Base-by-base conservation (phyloP, 2,329 filamentous ascomycete species). In the Microdochium paspali region DNA sequence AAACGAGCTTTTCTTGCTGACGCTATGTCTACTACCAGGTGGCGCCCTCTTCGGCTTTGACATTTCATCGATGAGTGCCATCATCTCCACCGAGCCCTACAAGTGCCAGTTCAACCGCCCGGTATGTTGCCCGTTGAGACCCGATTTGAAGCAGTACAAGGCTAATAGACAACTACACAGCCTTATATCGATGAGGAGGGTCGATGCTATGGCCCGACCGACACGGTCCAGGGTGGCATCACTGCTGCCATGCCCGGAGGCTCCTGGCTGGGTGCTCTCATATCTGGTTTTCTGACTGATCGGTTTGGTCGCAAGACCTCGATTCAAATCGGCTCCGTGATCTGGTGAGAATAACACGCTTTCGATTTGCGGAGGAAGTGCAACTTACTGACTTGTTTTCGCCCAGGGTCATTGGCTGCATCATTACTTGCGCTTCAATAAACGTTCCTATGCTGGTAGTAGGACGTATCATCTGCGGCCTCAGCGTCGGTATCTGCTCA, bases 401-500 rank as follows among this genome's bases (percentile, higher is more conserved):
- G 9, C 31, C 6, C 32, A 76, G 73, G 72, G 51, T 73, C 3
- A 52, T 77, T 47, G 74, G 74, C 3, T 76, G 71, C 2, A 63
- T 68, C 46, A 57, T 77, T 45, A 60, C 63, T 31, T 69, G 65
- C 48, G 72, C 72, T 24, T 59, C 71, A 1, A 65, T 71, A 44
- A 70, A 72, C 55, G 70, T 73, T 46, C 66, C 65, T 28, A 74
- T 74, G 84, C 71, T 89, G 21, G 76, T 84, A 44, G 79, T 77
- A 24, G 83, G 84, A 44, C 83, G 84, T 56, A 62, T 85, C 61
- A 79, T 89, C 67, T 86, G 86, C 65, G 84, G 84, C 50, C 61
- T 87, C 53, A 77, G 77, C 44, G 83, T 87, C 50, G 85, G 84
- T 53, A 86, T 87, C 59, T 83, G 79, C 62, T 86, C 82, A 23